Conservation (phyloP, 2,329 filamentous ascomycete genomes). For the Aspergillus sp. region DNA sequence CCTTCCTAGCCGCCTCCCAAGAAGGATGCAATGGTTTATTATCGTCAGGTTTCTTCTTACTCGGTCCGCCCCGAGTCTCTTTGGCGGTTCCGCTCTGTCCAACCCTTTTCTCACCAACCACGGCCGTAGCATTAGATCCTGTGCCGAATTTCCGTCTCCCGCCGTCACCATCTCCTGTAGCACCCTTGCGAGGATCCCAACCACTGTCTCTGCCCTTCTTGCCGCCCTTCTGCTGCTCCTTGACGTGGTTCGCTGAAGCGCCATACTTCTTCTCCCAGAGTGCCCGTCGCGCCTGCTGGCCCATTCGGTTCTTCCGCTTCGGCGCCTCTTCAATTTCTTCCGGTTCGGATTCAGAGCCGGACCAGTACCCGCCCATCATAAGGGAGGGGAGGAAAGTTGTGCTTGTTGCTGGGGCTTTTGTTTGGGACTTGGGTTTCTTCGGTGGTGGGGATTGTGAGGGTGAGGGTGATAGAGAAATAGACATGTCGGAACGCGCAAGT, state of each 20-base stretch:
- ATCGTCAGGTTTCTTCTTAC: conserved; percentile 42
- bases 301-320: conserved; percentile 60
- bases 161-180: conserved; percentile 36
- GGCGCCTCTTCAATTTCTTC: conserved; percentile 47
- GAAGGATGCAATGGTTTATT: conserved; percentile 61
- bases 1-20: conserved; percentile 62
- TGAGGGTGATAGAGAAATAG: conserved; percentile 34
- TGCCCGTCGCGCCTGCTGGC: conserved; percentile 61
- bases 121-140: conserved; percentile 5
- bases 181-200: conserved; percentile 61
- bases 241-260: conserved; percentile 57
- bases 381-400: conserved; percentile 63
- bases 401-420: conserved; percentile 26
- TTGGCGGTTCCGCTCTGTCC: not conserved
- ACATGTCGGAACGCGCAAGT: conserved; percentile 30
- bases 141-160: conserved; percentile 21
- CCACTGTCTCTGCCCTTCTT: conserved; percentile 48
- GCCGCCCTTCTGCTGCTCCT: conserved; percentile 35
- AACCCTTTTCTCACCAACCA: not conserved
- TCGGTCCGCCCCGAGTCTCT: conserved; percentile 21
- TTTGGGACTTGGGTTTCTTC: conserved; percentile 20
- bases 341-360: conserved; percentile 58
- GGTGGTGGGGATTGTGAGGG: conserved; percentile 12
- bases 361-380: conserved; percentile 61
- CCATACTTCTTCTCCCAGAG: conserved; percentile 65